A percentile compares a stretch with the other conserved stretches of the same genome.
These are phyloP conservation scores for Vaccinium vitisidaea DNA, from an alignment of 148 eudicot genomes.

Conservation along the genomic window DNA sequence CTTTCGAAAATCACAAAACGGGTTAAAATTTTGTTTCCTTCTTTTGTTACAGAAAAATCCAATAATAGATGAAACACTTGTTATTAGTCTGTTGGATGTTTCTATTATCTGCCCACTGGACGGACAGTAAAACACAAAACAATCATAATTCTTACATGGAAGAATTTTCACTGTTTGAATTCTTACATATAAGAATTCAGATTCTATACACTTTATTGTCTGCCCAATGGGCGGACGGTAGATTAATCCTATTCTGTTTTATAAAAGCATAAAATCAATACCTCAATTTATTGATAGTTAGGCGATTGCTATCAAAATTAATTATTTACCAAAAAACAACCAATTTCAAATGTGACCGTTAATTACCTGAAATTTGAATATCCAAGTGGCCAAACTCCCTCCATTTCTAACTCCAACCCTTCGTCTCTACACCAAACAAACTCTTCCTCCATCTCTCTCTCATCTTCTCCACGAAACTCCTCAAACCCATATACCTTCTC, in stretches of 20 bases:
- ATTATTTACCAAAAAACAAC: background rate
- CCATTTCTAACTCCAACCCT: slow-evolving; percentile 51
- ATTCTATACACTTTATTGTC: too few species aligned
- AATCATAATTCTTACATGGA: too few species aligned
- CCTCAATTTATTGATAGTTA: background rate
- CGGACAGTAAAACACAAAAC: too few species aligned
- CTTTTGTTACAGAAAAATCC: background rate
- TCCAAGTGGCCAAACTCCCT: slow-evolving; percentile 59
- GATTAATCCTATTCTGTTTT: too few species aligned
- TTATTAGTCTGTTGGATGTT: too few species aligned
- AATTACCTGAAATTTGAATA: slow-evolving; percentile 78
- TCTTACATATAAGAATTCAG: too few species aligned
- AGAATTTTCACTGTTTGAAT: too few species aligned
- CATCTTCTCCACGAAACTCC: slow-evolving; percentile 52
- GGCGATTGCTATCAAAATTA: background rate
- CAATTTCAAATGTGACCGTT: slow-evolving; percentile 13
- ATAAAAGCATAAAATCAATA: too few species aligned
- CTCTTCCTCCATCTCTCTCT: slow-evolving; percentile 53
- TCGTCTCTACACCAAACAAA: slow-evolving; percentile 60
- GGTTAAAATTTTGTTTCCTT: background rate
- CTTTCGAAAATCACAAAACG: background rate
- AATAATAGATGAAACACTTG: background rate
- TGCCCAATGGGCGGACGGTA: too few species aligned
- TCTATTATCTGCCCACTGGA: too few species aligned
- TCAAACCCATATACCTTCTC: slow-evolving; percentile 59